phyloP scores from a whole-genome alignment of 2,329 filamentous ascomycete genomes.

The Blastomyces parvus region DNA sequence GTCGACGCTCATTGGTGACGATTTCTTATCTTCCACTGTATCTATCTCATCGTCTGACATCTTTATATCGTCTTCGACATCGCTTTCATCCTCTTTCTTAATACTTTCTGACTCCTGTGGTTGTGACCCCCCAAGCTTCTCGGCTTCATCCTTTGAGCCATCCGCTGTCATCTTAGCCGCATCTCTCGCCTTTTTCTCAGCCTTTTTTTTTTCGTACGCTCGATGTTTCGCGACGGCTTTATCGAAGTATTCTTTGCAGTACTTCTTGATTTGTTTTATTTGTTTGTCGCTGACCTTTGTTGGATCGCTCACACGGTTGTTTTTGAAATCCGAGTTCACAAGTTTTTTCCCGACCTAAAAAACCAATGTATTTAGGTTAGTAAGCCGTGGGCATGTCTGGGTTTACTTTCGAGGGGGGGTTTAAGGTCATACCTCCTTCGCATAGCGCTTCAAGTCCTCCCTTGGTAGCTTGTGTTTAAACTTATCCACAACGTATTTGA shows the following conservation, averaged over 20 bases:
- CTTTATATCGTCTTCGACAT: slow-evolving; percentile 26
- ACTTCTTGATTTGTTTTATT: slow-evolving; percentile 70
- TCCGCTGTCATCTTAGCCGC: slow-evolving; percentile 10
- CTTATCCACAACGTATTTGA: slow-evolving; percentile 78
- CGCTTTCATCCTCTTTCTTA: slow-evolving; percentile 16
- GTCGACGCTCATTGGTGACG: slow-evolving; percentile 42
- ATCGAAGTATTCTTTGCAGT: slow-evolving; percentile 76
- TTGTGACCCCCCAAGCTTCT: slow-evolving; percentile 18
- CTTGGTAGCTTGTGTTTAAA: slow-evolving; percentile 80
- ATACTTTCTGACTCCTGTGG: slow-evolving; percentile 16
- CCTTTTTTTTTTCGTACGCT: slow-evolving; percentile 57
- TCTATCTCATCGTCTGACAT: slow-evolving; percentile 35
- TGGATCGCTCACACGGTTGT: slow-evolving; percentile 74
- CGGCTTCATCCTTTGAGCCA: neutral
- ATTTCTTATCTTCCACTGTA: slow-evolving; percentile 35
- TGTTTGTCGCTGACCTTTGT: slow-evolving; percentile 68
- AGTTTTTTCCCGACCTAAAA: slow-evolving; percentile 67
- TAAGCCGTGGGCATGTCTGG: slow-evolving; percentile 45
- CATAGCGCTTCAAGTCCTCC: slow-evolving; percentile 59
- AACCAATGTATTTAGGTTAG: slow-evolving; percentile 34
- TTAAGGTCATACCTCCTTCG: slow-evolving; percentile 47
- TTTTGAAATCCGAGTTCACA: slow-evolving; percentile 84
- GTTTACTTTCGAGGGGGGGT: slow-evolving; percentile 8
- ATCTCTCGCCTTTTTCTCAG: slow-evolving; percentile 33
- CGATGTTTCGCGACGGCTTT: slow-evolving; percentile 71